Evolutionary conservation across 2,329 filamentous ascomycete species (phyloP).

Genomic region (Hortaea werneckii): DNA sequence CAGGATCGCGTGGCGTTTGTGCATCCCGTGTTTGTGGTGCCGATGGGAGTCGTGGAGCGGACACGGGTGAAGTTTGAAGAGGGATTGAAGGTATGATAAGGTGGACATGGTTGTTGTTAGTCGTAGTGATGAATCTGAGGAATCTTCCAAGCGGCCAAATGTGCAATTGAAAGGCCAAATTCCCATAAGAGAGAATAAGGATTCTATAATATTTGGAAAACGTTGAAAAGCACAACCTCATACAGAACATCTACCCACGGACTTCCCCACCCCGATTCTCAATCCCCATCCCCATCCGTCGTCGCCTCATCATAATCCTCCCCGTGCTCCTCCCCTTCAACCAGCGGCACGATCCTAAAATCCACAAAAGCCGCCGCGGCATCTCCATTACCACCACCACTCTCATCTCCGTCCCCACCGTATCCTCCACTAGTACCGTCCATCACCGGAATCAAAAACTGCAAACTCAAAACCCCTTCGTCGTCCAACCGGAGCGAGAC

Average conservation of each 20-base stretch:
- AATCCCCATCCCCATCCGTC: no score
- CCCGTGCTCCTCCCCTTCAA: constrained; percentile 48
- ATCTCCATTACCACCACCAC: neutral
- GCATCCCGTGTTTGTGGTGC: constrained; percentile 80
- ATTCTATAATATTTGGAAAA: no score
- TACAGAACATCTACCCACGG: no score
- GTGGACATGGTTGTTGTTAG: no score
- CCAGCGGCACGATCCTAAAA: constrained; percentile 69
- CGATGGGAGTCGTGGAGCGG: constrained; percentile 54
- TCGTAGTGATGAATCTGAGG: no score
- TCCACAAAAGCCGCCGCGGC: constrained; percentile 59
- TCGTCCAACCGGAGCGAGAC: constrained; percentile 81
- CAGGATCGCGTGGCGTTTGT: constrained; percentile 58
- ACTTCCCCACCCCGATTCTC: no score
- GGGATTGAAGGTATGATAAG: neutral
- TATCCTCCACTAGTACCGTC: constrained; percentile 1
- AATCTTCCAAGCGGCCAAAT: no score
- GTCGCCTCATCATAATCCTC: neutral
- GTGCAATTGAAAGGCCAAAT: no score
- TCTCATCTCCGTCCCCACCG: no score
- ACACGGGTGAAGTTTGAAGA: constrained; percentile 13
- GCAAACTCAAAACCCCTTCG: constrained; percentile 83
- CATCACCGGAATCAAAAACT: constrained; percentile 91
- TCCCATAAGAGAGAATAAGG: no score
- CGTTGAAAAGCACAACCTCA: no score